These are phyloP conservation scores for Alternaria hordeiaustralica DNA, from an alignment of 2,329 filamentous ascomycete species.

Conservation along the genomic window DNA sequence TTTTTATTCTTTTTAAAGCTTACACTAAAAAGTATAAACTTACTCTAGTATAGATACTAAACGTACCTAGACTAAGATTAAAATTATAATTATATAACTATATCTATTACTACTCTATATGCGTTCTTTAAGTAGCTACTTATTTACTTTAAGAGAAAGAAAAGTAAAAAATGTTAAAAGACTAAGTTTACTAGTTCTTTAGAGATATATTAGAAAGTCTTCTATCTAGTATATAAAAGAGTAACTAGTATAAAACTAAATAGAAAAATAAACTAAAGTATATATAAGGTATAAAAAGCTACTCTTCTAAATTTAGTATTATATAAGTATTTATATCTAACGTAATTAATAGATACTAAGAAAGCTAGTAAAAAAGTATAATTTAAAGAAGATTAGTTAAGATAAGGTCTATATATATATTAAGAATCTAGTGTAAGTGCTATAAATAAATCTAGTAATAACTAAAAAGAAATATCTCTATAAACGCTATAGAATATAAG, in stretches of 20 bases:
- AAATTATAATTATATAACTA: conserved; percentile 5
- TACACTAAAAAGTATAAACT: conserved; percentile 10
- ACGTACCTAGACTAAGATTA: conserved; percentile 15
- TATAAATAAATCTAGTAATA: not conserved
- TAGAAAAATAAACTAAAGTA: conserved; percentile 15
- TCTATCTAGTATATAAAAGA: conserved; percentile 22
- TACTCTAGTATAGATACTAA: conserved; percentile 18
- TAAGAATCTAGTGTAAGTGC: not conserved
- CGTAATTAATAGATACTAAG: conserved; percentile 13
- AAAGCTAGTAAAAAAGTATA: conserved; percentile 24
- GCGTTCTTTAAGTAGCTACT: conserved; percentile 27
- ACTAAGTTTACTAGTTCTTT: conserved; percentile 22
- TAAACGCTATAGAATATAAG: not conserved
- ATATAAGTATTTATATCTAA: conserved; percentile 14
- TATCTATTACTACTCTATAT: conserved; percentile 17
- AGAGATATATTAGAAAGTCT: conserved; percentile 24
- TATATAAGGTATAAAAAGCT: conserved; percentile 13
- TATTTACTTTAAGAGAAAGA: conserved; percentile 8
- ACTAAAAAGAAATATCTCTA: not conserved
- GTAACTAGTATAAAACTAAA: conserved; percentile 17
- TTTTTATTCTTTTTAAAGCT: conserved; percentile 4
- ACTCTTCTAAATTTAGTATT: not conserved
- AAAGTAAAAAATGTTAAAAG: conserved; percentile 12
- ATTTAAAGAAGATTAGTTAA: conserved; percentile 15
- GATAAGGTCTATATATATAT: conserved; percentile 20